These are phyloP conservation scores for Wickerhamomyces sp. DNA, from an alignment of 1,139 yeast genomes.

Conservation along the genomic window DNA sequence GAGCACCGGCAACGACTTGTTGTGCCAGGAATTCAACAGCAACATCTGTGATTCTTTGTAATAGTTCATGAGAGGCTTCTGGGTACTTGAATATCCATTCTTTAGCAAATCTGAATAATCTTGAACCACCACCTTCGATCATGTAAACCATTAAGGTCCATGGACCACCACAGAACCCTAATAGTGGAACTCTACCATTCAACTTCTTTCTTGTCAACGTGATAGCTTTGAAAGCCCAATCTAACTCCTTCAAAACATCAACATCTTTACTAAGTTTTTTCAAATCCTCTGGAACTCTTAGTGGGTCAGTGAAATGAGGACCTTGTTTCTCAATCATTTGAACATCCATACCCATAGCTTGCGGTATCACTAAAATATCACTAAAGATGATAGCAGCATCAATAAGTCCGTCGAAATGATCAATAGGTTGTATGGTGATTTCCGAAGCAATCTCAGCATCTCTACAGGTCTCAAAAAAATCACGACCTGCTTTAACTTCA, in stretches of 20 bases:
- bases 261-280: conserved; percentile 52
- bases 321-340: conserved; percentile 95
- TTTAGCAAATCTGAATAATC: conserved; percentile 84
- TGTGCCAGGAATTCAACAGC: conserved; percentile 90
- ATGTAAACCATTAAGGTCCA: conserved; percentile 96
- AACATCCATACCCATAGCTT: conserved; percentile 96
- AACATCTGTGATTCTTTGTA: conserved; percentile 79
- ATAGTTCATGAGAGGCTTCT: conserved; percentile 61
- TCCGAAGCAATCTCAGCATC: conserved; percentile 91
- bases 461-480: conserved; percentile 89
- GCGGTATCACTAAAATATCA: conserved; percentile 94
- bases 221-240: conserved; percentile 92
- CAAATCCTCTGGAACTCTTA: conserved; percentile 70
- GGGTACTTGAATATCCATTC: conserved; percentile 87
- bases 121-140: conserved; percentile 97
- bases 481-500: conserved; percentile 77
- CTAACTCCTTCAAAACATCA: conserved; percentile 72
- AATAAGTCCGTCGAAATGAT: conserved; percentile 79
- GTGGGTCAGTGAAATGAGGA: conserved; percentile 87
- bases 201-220: conserved; percentile 80
- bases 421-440: conserved; percentile 93
- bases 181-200: conserved; percentile 84
- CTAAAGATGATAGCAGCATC: conserved; percentile 97
- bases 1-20: conserved; percentile 97
- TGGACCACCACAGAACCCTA: conserved; percentile 97